Evolutionary conservation across 225 moss, liverwort and hornwort genomes (phyloP), one percentile per base, ranked within the genome.

Genomic region (Sphagnum tenellum): DNA sequence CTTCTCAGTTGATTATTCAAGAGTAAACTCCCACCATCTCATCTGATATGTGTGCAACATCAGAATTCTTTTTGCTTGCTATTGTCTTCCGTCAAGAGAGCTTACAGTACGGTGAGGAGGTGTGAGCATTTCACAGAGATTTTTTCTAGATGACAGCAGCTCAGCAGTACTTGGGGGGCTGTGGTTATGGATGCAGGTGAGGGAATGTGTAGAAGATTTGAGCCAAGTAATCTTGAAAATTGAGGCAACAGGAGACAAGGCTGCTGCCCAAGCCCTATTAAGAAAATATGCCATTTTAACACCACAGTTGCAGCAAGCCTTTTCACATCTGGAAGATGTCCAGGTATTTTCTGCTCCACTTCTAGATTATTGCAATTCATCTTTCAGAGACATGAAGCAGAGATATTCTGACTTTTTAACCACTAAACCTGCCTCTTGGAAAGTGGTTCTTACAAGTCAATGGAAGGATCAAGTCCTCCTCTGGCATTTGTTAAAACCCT

Each of bases 181-280:
- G 52, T 4, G 55, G 53, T 13, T 4, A 11, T 56, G 9, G 64
- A 54, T 75, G 68, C 69, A 96, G 96, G 85, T 96, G 50, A 83
- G 90, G 67, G 81, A 80, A 75, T 74, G 75, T 49, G 92, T 98
- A 57, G 80, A 86, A 72, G 83, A 83, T 44, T 69, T 98, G 80
- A 92, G 96, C 67, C 69, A 75, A 66, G 64, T 80, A 53, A 92
- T 98, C 60, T 78, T 98, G 57, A 90, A 78, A n/a, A 90, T 98
- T 50, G 88, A 98, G 72, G 92, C 92, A 57, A 78, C 47, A 68
- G 96, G 96, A 60, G 88, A 98, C 76, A 98, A 98, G 73, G 64
- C 80, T 55, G 88, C 70, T 48, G 96, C 92, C 46, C 50, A 64
- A 76, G 70, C 78, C 47, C 67, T 98, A 66, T 71, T 98, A 66